Evolutionary conservation across 1,139 yeast genomes (phyloP).

Genomic region (Pneumocystis murina): DNA sequence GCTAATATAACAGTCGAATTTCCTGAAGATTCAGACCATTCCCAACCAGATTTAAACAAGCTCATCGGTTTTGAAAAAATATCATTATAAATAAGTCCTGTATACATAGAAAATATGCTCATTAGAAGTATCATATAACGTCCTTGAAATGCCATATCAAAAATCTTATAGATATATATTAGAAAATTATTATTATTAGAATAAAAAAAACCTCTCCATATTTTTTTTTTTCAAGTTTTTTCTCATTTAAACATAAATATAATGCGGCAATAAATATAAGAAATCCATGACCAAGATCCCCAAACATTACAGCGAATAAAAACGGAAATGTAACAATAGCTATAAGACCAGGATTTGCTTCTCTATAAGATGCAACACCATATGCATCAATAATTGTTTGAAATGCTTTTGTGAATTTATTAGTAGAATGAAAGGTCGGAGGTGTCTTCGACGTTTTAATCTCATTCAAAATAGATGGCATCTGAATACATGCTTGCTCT

Average conservation of each 20-base stretch:
- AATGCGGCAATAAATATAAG: slow-evolving; percentile 61
- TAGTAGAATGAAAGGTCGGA: slow-evolving; percentile 83
- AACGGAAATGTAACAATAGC: slow-evolving; percentile 93
- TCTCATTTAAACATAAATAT: slow-evolving; percentile 55
- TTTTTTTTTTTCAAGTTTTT: slow-evolving; percentile 42
- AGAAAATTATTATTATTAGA: neutral
- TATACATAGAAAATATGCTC: slow-evolving; percentile 88
- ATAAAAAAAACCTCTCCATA: slow-evolving; percentile 45
- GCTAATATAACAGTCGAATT: slow-evolving; percentile 49
- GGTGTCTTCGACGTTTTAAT: slow-evolving; percentile 71
- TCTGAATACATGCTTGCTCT: slow-evolving; percentile 40
- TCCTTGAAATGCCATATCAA: slow-evolving; percentile 91
- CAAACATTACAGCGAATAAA: slow-evolving; percentile 98
- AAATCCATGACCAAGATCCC: slow-evolving; percentile 93
- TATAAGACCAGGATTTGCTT: slow-evolving; percentile 90
- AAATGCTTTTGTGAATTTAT: slow-evolving; percentile 82
- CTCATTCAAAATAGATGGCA: slow-evolving; percentile 69
- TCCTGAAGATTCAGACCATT: slow-evolving; percentile 61
- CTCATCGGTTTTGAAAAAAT: slow-evolving; percentile 82
- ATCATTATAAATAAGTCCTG: slow-evolving; percentile 89
- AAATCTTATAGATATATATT: slow-evolving; percentile 28
- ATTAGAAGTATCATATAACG: slow-evolving; percentile 75
- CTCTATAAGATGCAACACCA: slow-evolving; percentile 87
- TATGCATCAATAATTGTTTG: slow-evolving; percentile 90
- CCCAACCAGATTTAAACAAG: slow-evolving; percentile 76